Evolutionary conservation across 129 eudicot species (phyloP), one percentile per base, ranked within the genome.

Genomic region (Tagetes patula): DNA sequence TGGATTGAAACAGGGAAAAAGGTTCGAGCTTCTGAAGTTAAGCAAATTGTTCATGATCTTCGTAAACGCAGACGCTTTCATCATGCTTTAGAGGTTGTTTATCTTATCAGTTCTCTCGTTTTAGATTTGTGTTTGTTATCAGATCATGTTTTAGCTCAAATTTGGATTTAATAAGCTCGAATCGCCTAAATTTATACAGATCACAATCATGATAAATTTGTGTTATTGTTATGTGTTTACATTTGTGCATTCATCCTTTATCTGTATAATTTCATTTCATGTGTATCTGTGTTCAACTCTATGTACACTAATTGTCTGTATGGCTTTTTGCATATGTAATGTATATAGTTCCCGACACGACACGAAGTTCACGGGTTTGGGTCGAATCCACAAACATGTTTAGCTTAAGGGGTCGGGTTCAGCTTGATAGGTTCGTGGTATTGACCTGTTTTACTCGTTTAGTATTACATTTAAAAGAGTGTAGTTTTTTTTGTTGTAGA

Each of bases 21-120:
- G 65, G 69, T 87, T 47, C 68, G 90, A 11, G 33, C 73, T 31
- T 90, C 92, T 6, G 92, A 89, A 81, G 81, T 89, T 56, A 82
- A 82, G 32, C 90, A 90, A 36, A 89, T 89, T 30, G 56, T 89
- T 52, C 90, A 59, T 32, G 98, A 93, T 59, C 86, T 93, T 47
- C 95, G 95, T 46, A 86, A 80, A 74, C 92, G 96, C n/a, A 89
- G 70, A 49, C 85, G 98, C 1, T 87, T 50, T 56, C 70, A 83
- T 68, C 98, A 92, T 34, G 96, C 98, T 32, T 85, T 92, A 1
- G 88, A 89, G 98, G 98, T 91, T 43, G 27, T 20, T 20, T 20
- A 20, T 20, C 27, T 20, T 20, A 20, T 20, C 27, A 20, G 27
- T 20, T 20, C 27, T 20, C 27, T 20, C 27, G 27, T 20, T 20